Evolutionary conservation across 208 protist species (phyloP).

Genomic region (Ichthyophonus hoferi): DNA sequence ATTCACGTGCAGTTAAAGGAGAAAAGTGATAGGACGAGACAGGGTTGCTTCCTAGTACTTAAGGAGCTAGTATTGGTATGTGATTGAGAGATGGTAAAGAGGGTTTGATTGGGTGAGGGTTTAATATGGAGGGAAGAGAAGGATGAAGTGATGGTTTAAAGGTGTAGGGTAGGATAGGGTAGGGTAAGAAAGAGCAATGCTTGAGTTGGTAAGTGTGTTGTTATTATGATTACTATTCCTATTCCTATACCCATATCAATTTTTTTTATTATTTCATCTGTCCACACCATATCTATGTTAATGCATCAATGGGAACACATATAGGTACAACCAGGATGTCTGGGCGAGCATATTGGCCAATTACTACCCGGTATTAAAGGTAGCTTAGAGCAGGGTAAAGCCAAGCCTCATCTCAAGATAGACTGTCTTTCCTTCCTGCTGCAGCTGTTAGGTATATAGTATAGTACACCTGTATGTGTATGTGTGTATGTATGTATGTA

Average conservation of each 20-base stretch:
- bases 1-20: constrained; percentile 59
- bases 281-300: no score
- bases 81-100: no score
- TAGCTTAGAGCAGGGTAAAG: constrained; percentile 44
- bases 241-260: no score
- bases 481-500: not conserved
- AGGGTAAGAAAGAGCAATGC: no score
- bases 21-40: constrained; percentile 62
- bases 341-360: constrained; percentile 43
- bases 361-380: constrained; percentile 51
- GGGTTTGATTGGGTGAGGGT: no score
- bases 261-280: no score
- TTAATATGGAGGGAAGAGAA: no score
- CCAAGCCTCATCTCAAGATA: constrained; percentile 56
- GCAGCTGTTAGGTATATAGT: constrained; percentile 42
- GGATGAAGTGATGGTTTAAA: no score
- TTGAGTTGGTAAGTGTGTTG: no score
- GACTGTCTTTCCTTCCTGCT: constrained; percentile 58
- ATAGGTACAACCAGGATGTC: constrained; percentile 38
- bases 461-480: not conserved
- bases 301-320: no score
- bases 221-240: no score
- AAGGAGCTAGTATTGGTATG: constrained; percentile 51
- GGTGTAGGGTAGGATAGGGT: no score
- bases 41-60: constrained; percentile 59